Evolutionary conservation across 2,329 filamentous ascomycete genomes (phyloP), one percentile per base, ranked within the genome.

Genomic region (Escovopsis sp.): DNA sequence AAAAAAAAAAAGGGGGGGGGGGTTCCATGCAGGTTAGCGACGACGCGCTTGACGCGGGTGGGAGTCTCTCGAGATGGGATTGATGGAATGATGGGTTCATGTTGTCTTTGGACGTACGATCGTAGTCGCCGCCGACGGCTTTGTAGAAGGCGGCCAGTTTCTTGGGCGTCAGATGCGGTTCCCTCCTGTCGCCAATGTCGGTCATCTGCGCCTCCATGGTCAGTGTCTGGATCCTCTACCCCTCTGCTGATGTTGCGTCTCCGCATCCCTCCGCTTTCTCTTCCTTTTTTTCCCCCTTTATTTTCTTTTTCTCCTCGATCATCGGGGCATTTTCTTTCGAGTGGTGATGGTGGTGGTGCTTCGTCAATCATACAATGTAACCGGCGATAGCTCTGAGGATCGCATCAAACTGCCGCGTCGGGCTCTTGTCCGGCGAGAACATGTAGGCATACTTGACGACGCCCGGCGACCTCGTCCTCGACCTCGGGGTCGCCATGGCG

Each of bases 111-210:
- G 32, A 53, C 63, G 49, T 53, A 78, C 75, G 64, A 57, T 89
- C 83, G 59, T 83, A 86, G 55, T 88, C 75, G 38, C 81, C 80
- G 44, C 82, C 84, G 12, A 85, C 80, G 26, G 71, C 67, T 55
- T 76, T 77, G 62, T 89, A 89, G 57, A 87, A 89, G 34, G 73
- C 68, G n/a, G 83, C 80, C 36, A 89, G 65, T 56, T 87, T 86
- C 41, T 70, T 63, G 0, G 82, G 81, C 6, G 73, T 82, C 33
- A 83, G 59, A 40, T 66, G 59, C 35, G 60, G 61, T 19, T 69
- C 64, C 26, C 66, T 65, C 51, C 63, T 70, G 57, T 81, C 75
- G 44, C 76, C 77, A 46, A 82, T 63, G 40, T 77, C 63, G 38
- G 64, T 59, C 39, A 68, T 67, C 79, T 82, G 38, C 41, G 38